These are phyloP conservation scores for Lenzites betulinus DNA, from an alignment of 768 basidiomycete genomes.

Conservation along the genomic window DNA sequence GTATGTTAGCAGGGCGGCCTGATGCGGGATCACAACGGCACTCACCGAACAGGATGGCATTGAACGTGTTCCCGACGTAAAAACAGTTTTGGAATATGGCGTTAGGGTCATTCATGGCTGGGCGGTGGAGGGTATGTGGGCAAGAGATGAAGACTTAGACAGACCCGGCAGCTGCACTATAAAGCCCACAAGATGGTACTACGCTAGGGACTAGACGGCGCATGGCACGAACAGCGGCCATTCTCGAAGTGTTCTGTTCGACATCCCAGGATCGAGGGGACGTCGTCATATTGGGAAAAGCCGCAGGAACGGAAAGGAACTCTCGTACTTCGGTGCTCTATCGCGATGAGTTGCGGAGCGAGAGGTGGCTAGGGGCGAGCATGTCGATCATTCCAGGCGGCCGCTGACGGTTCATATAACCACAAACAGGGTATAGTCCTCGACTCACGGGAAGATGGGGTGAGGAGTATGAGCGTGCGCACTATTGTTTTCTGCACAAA, in stretches of 20 bases:
- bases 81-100: slow-evolving; percentile 26
- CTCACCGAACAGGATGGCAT: slow-evolving; percentile 32
- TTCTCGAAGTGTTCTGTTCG: background rate
- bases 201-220: too few relatives aligned
- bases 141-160: background rate
- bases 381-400: background rate
- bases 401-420: background rate
- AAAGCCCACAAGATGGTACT: background rate
- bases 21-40: background rate
- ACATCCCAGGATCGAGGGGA: background rate
- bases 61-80: slow-evolving; percentile 33
- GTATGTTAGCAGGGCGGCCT: background rate
- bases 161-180: background rate
- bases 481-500: background rate
- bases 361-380: background rate
- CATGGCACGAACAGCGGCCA: background rate
- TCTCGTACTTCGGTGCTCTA: too few relatives aligned
- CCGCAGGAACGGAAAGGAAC: too few relatives aligned
- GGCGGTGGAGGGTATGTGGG: background rate
- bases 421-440: background rate
- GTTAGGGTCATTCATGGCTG: background rate
- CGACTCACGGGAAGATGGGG: background rate
- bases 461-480: background rate
- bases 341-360: too few relatives aligned
- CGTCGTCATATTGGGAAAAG: background rate